Base-by-base conservation (phyloP, 1,139 yeast genomes). In the Yamadazyma atlantica region DNA sequence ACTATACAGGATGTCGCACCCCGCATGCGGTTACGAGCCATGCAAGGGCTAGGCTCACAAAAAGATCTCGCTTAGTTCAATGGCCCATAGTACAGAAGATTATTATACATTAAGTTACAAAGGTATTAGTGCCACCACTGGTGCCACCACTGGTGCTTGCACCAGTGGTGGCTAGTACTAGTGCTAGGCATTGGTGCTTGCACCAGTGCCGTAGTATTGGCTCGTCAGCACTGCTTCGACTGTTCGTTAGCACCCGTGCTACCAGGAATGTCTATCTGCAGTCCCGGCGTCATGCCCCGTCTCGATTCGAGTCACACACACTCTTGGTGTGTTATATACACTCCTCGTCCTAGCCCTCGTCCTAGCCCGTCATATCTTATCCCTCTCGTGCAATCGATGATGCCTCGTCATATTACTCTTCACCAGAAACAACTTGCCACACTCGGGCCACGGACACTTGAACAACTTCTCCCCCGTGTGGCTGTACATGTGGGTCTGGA, bases 391-490 rank as follows among this genome's bases (percentile, higher is more conserved):
- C 32, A 84, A 65, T 57, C 78, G 80, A 50, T 75, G 75, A 58
- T 88, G 96, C 47, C 96, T 68, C 8, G 87, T 73, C 81, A 88
- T 78, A 58, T 88, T 88, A 22, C 89, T 81, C 44, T 86, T 78
- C 13, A 88, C 96, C 22, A 82, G 75, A 58, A 88, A 88, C n/a
- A 70, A 54, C 46, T 84, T 77, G 1, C 81, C 82, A 60, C 96
- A 88, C 18, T 74, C 75, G 1, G 64, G 66, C 74, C 81, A 78
- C 9, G 75, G 75, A 55, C 96, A 88, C 43, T 63, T 64, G 62
- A 75, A 85, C 18, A 92, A 87, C 58, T 85, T 85, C 54, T 85
- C 92, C 4, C 96, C 96, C 0, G 96, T 86, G 56, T 88, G 96
- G 2, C 88, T 81, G 56, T 85, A 82, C 61, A 78, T 73, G 61